Percentiles rank a stretch among this genome's conserved stretches.
These are phyloP conservation scores for Glonium stellatum DNA, from an alignment of 495 filamentous ascomycete species.

Conservation along the genomic window DNA sequence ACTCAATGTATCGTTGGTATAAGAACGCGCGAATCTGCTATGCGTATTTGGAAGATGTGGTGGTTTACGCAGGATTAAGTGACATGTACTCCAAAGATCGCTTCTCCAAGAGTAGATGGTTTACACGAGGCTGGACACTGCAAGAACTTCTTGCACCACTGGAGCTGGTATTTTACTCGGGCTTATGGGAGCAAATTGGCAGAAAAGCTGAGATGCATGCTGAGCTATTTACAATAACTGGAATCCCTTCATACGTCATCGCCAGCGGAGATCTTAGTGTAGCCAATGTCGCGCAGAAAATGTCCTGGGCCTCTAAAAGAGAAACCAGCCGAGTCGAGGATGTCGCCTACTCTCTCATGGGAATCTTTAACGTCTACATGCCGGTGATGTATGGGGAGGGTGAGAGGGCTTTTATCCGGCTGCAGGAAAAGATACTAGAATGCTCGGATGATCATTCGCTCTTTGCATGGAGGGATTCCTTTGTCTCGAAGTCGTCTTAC, in stretches of 20 bases:
- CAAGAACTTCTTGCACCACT: slow-evolving; percentile 4
- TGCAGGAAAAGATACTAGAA: too few species aligned
- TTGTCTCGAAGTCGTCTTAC: too few species aligned
- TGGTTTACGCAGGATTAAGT: too few species aligned
- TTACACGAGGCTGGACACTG: not conserved
- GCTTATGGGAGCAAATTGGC: not conserved
- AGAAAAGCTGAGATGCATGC: not conserved
- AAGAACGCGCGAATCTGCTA: slow-evolving; percentile 7
- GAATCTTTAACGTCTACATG: not conserved
- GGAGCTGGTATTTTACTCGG: not conserved
- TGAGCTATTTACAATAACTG: too few species aligned
- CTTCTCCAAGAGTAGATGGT: slow-evolving; percentile 2
- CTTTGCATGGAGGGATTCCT: too few species aligned
- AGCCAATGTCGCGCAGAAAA: not conserved
- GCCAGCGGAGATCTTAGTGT: not conserved
- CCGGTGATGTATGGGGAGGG: not conserved
- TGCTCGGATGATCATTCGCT: too few species aligned
- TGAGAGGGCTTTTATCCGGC: not conserved
- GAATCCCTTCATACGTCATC: too few species aligned
- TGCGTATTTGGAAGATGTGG: slow-evolving; percentile 10
- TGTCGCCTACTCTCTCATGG: not conserved
- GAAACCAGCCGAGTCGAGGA: not conserved
- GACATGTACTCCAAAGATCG: not conserved
- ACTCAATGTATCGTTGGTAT: slow-evolving; percentile 18
- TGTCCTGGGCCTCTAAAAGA: not conserved